These are phyloP conservation scores for Wickerhamia fluorescens DNA, from an alignment of 805 yeast genomes.

Conservation along the genomic window DNA sequence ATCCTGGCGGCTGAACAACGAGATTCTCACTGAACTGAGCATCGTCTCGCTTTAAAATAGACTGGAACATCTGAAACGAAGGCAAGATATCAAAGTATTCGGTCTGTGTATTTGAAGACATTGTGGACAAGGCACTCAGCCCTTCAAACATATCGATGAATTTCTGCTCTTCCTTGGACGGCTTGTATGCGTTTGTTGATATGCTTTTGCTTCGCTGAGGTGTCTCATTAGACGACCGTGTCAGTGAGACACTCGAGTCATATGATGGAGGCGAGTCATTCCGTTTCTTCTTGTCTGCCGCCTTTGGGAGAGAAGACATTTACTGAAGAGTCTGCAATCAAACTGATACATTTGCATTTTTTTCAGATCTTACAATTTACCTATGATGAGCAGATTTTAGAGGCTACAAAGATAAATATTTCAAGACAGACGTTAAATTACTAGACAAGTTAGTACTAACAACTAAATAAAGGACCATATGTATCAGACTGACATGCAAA, in stretches of 20 bases:
- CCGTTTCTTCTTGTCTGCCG: too few relatives aligned
- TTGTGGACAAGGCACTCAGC: conserved; percentile 12
- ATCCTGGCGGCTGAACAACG: conserved; percentile 27
- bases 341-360: too few relatives aligned
- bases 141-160: conserved; percentile 22
- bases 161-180: conserved; percentile 27
- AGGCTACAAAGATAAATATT: too few relatives aligned
- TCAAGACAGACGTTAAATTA: too few relatives aligned
- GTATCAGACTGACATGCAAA: conserved; percentile 39
- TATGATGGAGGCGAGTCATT: too few relatives aligned
- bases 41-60: conserved; percentile 37
- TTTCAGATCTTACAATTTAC: too few relatives aligned
- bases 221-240: neutral
- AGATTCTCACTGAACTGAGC: conserved; percentile 30
- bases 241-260: conserved; percentile 1
- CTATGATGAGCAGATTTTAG: too few relatives aligned
- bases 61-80: conserved; percentile 62
- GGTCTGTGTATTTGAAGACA: conserved; percentile 24
- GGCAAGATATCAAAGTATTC: conserved; percentile 54
- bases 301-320: too few relatives aligned
- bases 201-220: neutral
- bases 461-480: too few relatives aligned
- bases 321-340: too few relatives aligned
- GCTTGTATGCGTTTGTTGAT: conserved; percentile 30
- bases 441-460: too few relatives aligned